phyloP scores from a whole-genome alignment of 1,284 basidiomycete species.

The Ganoderma multipileum region DNA sequence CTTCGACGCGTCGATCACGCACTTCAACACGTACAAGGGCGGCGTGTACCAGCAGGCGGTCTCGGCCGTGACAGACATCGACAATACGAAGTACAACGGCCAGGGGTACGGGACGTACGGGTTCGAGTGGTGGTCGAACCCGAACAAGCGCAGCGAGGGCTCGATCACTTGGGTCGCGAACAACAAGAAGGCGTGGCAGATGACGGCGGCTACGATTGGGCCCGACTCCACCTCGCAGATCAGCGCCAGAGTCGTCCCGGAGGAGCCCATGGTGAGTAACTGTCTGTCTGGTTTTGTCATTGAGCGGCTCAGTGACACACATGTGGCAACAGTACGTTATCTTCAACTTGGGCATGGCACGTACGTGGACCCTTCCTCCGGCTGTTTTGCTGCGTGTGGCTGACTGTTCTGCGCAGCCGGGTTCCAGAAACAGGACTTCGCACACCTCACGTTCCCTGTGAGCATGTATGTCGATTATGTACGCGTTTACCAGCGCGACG shows the following conservation, averaged over 20 bases:
- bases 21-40: constrained; percentile 78
- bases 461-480: constrained; percentile 81
- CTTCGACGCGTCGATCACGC: constrained; percentile 57
- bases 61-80: constrained; percentile 67
- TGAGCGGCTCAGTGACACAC: background rate
- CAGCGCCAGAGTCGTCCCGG: constrained; percentile 70
- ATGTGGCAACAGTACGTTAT: constrained; percentile 67
- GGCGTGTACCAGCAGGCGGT: constrained; percentile 83
- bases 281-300: background rate
- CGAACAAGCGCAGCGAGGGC: constrained; percentile 62
- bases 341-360: constrained; percentile 77
- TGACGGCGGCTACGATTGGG: constrained; percentile 64
- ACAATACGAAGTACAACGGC: constrained; percentile 60
- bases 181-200: constrained; percentile 69
- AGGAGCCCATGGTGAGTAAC: constrained; percentile 75
- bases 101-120: constrained; percentile 65
- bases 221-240: constrained; percentile 63
- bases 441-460: constrained; percentile 69
- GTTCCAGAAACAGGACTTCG: constrained; percentile 75
- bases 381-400: background rate
- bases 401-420: constrained; percentile 44
- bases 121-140: constrained; percentile 79
- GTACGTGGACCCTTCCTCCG: constrained; percentile 50
- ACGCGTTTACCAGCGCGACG: constrained; percentile 77
- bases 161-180: constrained; percentile 80